Evolutionary conservation across 2,329 filamentous ascomycete species (phyloP).

Genomic region (Geosmithia flava): DNA sequence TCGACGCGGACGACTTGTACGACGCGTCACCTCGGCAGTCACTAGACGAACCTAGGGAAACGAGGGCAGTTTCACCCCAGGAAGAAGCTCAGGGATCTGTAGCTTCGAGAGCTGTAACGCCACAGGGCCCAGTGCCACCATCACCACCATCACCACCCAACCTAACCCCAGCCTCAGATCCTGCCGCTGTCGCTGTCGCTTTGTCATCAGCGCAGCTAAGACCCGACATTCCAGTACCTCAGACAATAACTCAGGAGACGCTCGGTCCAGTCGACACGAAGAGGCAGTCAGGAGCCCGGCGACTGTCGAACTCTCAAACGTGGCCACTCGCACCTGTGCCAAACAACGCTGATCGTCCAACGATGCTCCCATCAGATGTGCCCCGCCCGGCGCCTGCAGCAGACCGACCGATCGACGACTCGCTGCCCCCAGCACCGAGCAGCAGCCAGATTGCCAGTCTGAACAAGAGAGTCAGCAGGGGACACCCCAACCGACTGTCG

Average conservation of each 20-base stretch:
- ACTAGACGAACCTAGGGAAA: constrained; percentile 6
- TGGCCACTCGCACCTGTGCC: constrained; percentile 28
- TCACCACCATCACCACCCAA: no score
- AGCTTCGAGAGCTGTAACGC: no score
- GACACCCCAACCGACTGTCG: constrained; percentile 27
- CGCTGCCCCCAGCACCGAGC: constrained; percentile 24
- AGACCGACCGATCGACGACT: constrained; percentile 16
- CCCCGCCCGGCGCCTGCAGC: constrained; percentile 27
- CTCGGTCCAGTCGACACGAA: neutral
- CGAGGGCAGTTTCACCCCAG: neutral
- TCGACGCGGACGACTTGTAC: constrained; percentile 28
- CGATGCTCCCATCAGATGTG: constrained; percentile 16
- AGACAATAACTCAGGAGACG: neutral
- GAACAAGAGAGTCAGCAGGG: constrained; percentile 22
- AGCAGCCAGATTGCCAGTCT: constrained; percentile 25
- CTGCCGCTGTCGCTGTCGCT: no score
- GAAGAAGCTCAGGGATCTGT: no score
- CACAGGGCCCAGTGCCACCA: no score
- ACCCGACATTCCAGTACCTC: no score
- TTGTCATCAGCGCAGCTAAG: no score
- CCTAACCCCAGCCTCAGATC: no score
- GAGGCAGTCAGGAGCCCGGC: constrained; percentile 5
- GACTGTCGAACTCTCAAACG: constrained; percentile 24
- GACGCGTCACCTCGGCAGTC: constrained; percentile 33
- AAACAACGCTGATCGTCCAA: neutral